Base-by-base conservation (phyloP, 2,329 filamentous ascomycete genomes). In the Colletotrichum musae region DNA sequence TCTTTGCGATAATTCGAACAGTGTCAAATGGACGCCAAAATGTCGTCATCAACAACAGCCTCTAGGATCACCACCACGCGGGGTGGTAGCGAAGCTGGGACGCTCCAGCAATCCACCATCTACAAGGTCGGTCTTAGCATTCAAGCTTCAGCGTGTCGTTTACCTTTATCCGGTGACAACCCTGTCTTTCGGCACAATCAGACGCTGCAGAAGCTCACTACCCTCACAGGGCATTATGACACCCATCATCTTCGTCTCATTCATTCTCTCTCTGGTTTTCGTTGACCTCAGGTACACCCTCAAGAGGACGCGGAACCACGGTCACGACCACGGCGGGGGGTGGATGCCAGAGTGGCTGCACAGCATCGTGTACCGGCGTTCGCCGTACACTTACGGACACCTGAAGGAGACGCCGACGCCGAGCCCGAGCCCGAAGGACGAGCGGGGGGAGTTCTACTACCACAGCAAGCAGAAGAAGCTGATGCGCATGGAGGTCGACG, bases 201-300 rank as follows among this genome's bases (percentile, higher is more conserved):
- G 16, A 43, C 41, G 41, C 5, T n/a, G 15, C 41, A 39, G 26
- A 13, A 26, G 45, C 51, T 60, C 45, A 61, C 67, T 6, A 24
- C 3, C 4, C 9, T 7, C 5, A 6, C 66, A 87, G 84, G 63
- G 83, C 21, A 73, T 93, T 73, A 83, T 91, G 79, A 91, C 89
- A 0, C 90, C 91, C 7, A 73, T 93, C 70, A 84, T 89, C 72
- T 88, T 92, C 76, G 81, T 89, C 58, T 87, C 89, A 24, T 92
- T 93, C 79, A 77, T 93, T 50, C 53, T 92, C 72, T 92, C 91
- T 2, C 86, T 93, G 53, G 84, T 86, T 75, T 78, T 92, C 59
- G 85, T 93, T 51, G 90, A 93, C 80, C 80, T 85, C 58, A 84
- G 84, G 67, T 82, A 89, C 85, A 80, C 88, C 74, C 75, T 83